These are phyloP conservation scores for Pyrenopolyporus hunteri DNA, from an alignment of 495 filamentous ascomycete genomes.

Conservation along the genomic window DNA sequence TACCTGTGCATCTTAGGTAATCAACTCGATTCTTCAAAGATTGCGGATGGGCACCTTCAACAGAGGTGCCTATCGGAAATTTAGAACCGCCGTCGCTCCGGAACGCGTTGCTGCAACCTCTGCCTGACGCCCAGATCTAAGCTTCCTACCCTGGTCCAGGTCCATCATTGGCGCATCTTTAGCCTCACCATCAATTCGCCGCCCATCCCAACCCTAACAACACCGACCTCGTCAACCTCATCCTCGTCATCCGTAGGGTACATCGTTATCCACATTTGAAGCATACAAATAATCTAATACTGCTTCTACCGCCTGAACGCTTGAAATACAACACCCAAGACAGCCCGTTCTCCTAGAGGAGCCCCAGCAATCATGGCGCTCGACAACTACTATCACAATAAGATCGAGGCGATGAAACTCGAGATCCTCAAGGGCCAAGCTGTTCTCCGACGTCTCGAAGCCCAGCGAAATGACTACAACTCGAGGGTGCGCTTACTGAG, in stretches of 20 bases:
- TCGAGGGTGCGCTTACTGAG: constrained; percentile 92
- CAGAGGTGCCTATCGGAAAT: constrained; percentile 2
- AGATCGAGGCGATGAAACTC: constrained; percentile 99
- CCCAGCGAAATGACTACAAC: constrained; percentile 99
- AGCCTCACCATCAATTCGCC: constrained; percentile 21
- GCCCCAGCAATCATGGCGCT: constrained; percentile 80
- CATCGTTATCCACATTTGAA: too few relatives aligned
- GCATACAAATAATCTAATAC: neutral
- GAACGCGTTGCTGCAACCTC: constrained; percentile 35
- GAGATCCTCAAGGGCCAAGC: constrained; percentile 99
- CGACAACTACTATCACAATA: constrained; percentile 98
- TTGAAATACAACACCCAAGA: constrained; percentile 3
- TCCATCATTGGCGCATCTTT: constrained; percentile 32
- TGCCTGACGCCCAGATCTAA: constrained; percentile 24
- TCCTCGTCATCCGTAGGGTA: neutral
- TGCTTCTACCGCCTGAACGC: neutral
- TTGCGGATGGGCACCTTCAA: too few relatives aligned
- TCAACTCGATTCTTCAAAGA: neutral
- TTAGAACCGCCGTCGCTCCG: constrained; percentile 27
- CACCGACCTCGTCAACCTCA: constrained; percentile 5
- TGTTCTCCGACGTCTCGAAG: constrained; percentile 90
- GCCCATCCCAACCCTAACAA: constrained; percentile 10
- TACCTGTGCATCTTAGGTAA: too few relatives aligned
- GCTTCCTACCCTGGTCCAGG: constrained; percentile 19
- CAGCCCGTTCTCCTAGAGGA: constrained; percentile 18